phyloP scores from a whole-genome alignment of 257 asterid genomes.

The Scutellaria barbata region DNA sequence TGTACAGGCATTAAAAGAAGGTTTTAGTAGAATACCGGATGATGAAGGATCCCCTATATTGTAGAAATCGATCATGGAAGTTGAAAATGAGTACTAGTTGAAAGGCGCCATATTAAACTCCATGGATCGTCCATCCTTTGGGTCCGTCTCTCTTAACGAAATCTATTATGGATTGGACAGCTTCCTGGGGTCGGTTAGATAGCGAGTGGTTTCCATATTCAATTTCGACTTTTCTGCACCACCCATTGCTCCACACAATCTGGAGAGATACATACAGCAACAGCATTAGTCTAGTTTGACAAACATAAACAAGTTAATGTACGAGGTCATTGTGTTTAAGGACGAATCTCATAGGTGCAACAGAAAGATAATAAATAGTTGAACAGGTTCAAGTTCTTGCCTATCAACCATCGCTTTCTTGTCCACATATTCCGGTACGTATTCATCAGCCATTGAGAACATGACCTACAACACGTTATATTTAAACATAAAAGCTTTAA shows the following conservation, averaged over 20 bases:
- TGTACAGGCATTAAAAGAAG: constrained; percentile 28
- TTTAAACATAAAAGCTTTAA: not conserved
- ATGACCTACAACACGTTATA: constrained; percentile 55
- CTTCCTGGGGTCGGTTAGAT: constrained; percentile 79
- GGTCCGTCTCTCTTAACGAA: constrained; percentile 89
- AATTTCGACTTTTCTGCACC: constrained; percentile 86
- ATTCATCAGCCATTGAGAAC: constrained; percentile 92
- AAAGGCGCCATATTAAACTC: constrained; percentile 49
- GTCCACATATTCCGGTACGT: constrained; percentile 90
- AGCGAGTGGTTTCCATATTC: constrained; percentile 82
- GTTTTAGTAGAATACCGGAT: not conserved
- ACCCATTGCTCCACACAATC: constrained; percentile 82
- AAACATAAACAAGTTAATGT: not conserved
- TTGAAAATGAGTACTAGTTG: not conserved
- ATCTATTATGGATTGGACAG: constrained; percentile 71
- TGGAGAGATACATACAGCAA: constrained; percentile 33
- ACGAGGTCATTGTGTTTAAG: not conserved
- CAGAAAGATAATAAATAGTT: not conserved
- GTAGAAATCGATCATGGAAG: constrained; percentile 16
- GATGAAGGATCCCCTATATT: not conserved
- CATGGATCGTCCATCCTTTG: constrained; percentile 95
- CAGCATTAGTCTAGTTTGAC: constrained; percentile 1
- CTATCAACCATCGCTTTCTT: constrained; percentile 82
- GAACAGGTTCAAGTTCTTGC: constrained; percentile 46
- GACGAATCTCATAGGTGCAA: not conserved